These are phyloP conservation scores for Euryodendron excelsum DNA, from an alignment of 148 eudicot genomes.

Conservation along the genomic window DNA sequence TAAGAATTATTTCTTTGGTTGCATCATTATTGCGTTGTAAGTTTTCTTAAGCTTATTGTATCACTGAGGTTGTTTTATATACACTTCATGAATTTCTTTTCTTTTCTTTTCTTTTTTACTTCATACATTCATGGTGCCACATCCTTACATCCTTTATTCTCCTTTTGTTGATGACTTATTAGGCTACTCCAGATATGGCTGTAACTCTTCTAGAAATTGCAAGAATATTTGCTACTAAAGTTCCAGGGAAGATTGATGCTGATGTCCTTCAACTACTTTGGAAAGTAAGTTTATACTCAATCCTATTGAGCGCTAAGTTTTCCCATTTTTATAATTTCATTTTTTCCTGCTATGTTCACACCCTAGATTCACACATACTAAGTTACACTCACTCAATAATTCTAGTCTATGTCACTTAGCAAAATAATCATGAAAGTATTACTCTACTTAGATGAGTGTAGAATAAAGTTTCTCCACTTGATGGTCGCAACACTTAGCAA, in stretches of 20 bases:
- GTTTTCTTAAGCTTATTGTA: too few relatives aligned
- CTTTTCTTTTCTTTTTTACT: too few relatives aligned
- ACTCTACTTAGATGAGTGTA: too few relatives aligned
- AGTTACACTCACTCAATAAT: background rate
- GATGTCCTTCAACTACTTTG: constrained; percentile 95
- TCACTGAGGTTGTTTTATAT: constrained; percentile 2
- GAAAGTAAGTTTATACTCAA: constrained; percentile 62
- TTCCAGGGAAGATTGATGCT: constrained; percentile 98
- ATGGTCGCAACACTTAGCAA: too few relatives aligned
- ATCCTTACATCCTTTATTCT: constrained; percentile 10
- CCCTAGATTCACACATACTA: background rate
- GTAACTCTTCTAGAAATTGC: constrained; percentile 97
- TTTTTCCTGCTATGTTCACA: too few relatives aligned
- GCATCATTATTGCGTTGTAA: background rate
- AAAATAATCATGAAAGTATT: too few relatives aligned
- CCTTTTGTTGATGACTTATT: constrained; percentile 14
- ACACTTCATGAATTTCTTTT: background rate
- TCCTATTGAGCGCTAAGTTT: background rate
- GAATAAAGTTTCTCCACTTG: too few relatives aligned
- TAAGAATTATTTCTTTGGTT: background rate
- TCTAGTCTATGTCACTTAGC: background rate
- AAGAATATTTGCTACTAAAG: constrained; percentile 94
- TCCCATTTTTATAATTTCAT: background rate
- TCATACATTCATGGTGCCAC: background rate
- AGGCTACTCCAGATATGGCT: constrained; percentile 99